Base-by-base conservation (phyloP, 257 asterid species). In the Pogostemon cablin region DNA sequence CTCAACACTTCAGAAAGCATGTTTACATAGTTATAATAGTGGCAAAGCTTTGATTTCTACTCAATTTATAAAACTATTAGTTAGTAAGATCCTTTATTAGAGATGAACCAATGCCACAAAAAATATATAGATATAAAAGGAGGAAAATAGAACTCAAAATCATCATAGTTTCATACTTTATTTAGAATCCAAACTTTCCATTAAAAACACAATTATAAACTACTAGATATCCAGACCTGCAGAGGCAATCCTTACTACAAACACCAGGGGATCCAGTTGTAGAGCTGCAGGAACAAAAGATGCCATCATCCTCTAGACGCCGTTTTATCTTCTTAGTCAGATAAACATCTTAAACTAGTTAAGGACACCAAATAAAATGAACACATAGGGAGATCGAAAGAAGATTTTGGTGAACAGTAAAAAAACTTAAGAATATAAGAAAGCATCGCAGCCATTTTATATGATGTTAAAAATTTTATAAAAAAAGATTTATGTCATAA, bases 231-330 rank as follows among this genome's bases (percentile, higher is more conserved):
- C 47, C 37, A 69, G 75, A 93, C 99, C 97, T 76, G 81, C 97
- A 93, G 54, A 80, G 91, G 88, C 99, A 91, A 85, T 91, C 92
- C 81, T 79, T 82, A 71, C 82, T 92, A 79, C 99, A 93, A 62
- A 82, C 90, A 57, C 80, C 96, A 48, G 92, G 79, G 72, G 96
- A 78, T 77, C 85, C 99, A 64, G 82, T 44, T 9, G 84, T 63
- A 25, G 90, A 81, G 81, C 84, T 83, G 90, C 99, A 93, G 75
- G 93, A 78, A 81, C 99, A 93, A 67, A 77, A 91, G 71, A 89
- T 91, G 68, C 96, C 97, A 82, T 91, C 98, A 68, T 93, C 99
- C 68, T 84, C 90, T 77, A 73, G 74, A 39, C 95, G 96, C 85
- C 75, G 86, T 85, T 89, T 93, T 39, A 85, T 76, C 87, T 76